Evolutionary conservation across 2,329 filamentous ascomycete genomes (phyloP).

Genomic region (Colletotrichum sansevieriae): DNA sequence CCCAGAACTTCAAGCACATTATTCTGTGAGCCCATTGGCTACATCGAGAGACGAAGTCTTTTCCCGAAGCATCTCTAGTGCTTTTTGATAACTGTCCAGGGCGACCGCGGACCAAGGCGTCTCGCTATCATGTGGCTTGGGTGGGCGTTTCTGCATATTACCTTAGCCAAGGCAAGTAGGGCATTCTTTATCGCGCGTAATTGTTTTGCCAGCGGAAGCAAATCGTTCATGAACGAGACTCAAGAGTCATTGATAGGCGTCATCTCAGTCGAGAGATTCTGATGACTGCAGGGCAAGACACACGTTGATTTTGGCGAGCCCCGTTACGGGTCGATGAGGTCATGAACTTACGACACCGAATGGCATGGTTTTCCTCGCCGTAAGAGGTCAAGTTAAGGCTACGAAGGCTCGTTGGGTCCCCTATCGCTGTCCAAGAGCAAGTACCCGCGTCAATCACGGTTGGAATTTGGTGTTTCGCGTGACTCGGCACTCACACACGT

Average conservation of each 20-base stretch:
- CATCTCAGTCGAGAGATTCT: background rate
- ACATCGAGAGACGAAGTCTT: background rate
- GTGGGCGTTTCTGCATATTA: background rate
- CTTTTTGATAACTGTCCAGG: background rate
- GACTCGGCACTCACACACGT: no score
- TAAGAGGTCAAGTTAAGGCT: background rate
- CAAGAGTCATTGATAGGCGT: background rate
- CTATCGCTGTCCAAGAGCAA: background rate
- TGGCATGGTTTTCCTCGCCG: background rate
- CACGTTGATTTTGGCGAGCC: background rate
- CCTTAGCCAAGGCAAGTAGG: background rate
- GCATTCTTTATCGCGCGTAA: background rate
- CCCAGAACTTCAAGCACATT: background rate
- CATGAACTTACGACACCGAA: background rate
- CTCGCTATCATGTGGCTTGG: background rate
- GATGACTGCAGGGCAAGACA: background rate
- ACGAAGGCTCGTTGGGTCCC: background rate
- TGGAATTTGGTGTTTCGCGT: no score
- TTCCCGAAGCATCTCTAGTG: background rate
- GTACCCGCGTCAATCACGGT: no score
- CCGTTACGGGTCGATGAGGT: no score
- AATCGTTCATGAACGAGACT: background rate
- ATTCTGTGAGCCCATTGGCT: background rate
- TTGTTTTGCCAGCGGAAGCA: background rate
- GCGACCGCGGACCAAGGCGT: background rate